Evolutionary conservation across 495 filamentous ascomycete species (phyloP).

Genomic region (Massariosphaeria phaeospora): DNA sequence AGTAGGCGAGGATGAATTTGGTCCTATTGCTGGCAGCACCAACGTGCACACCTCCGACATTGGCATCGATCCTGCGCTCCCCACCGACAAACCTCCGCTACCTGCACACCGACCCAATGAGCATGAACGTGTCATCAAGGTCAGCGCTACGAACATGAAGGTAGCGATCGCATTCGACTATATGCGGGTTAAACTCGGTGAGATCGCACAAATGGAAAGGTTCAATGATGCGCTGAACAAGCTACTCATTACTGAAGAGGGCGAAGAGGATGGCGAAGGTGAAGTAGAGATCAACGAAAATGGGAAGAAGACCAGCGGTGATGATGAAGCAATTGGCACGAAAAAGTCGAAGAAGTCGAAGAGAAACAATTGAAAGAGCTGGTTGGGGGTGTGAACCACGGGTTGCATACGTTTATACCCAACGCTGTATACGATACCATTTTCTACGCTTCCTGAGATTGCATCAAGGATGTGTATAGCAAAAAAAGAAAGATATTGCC

Average conservation of each 20-base stretch:
- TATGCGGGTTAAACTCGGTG: slow-evolving; percentile 75
- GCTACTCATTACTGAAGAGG: slow-evolving; percentile 50
- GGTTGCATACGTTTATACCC: too few relatives aligned
- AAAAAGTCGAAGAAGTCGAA: slow-evolving; percentile 27
- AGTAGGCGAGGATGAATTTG: slow-evolving; percentile 25
- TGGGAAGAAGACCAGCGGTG: slow-evolving; percentile 14
- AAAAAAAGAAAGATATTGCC: too few relatives aligned
- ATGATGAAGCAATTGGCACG: neutral
- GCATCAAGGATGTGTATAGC: too few relatives aligned
- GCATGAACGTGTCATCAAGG: slow-evolving; percentile 17
- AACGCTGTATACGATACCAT: too few relatives aligned
- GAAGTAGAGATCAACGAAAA: slow-evolving; percentile 9
- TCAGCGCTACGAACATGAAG: slow-evolving; percentile 45
- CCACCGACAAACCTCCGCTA: neutral
- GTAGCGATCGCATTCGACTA: slow-evolving; percentile 82
- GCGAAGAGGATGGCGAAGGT: slow-evolving; percentile 18
- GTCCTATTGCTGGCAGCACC: slow-evolving; percentile 5
- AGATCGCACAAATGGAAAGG: slow-evolving; percentile 69
- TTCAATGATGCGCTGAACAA: slow-evolving; percentile 68
- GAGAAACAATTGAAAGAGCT: slow-evolving; percentile 20
- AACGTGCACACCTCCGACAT: slow-evolving; percentile 2
- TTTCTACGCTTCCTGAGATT: too few relatives aligned
- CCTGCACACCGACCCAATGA: neutral
- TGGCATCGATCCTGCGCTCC: neutral
- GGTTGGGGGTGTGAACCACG: neutral